Evolutionary conservation across 2,329 filamentous ascomycete genomes (phyloP).

Genomic region (Claviceps sp.): DNA sequence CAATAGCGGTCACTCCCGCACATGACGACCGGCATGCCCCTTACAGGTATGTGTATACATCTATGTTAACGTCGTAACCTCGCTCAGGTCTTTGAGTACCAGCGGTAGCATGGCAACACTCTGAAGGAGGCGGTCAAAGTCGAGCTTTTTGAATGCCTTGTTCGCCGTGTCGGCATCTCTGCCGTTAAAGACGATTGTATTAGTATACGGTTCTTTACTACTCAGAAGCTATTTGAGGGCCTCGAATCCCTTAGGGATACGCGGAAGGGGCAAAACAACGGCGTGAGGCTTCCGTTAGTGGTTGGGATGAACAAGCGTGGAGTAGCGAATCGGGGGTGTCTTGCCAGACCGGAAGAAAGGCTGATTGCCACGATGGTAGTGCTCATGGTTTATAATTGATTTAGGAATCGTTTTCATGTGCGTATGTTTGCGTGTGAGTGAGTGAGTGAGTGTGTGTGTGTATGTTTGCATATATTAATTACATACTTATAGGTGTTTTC

Average conservation of each 20-base stretch:
- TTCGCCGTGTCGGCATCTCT: slow-evolving; percentile 28
- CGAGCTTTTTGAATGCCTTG: slow-evolving; percentile 23
- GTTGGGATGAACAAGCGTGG: background rate
- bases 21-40: no score
- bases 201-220: slow-evolving; percentile 27
- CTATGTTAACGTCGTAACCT: slow-evolving; percentile 27
- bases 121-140: slow-evolving; percentile 27
- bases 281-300: background rate
- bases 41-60: no score
- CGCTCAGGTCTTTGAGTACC: slow-evolving; percentile 31
- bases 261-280: background rate
- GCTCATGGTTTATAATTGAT: slow-evolving; percentile 22
- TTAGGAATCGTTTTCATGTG: no score
- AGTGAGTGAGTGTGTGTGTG: no score
- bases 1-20: no score
- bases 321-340: slow-evolving; percentile 5
- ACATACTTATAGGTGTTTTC: no score
- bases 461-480: no score
- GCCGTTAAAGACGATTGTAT: slow-evolving; percentile 35
- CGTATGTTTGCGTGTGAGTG: background rate
- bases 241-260: slow-evolving; percentile 37
- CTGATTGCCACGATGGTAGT: slow-evolving; percentile 35
- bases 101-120: slow-evolving; percentile 32
- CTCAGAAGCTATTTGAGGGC: slow-evolving; percentile 36
- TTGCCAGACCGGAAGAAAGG: slow-evolving; percentile 34